Evolutionary conservation across 75 land plant species (phyloP).

Genomic region (Adiantum capillusveneris): DNA sequence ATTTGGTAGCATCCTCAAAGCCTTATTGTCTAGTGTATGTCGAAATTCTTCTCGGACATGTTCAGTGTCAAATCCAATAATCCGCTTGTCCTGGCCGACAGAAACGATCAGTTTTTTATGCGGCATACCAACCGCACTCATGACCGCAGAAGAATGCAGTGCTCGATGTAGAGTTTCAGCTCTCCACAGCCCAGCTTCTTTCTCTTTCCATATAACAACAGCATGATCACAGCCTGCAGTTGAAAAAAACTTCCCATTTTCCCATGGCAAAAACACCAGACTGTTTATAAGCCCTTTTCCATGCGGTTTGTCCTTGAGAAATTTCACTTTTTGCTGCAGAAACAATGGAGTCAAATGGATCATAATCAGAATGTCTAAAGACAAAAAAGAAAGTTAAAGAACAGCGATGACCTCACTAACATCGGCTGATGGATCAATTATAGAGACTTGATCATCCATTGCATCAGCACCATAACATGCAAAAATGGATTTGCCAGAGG

Average conservation of each 20-base stretch:
- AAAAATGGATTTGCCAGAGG: slow-evolving; percentile 15
- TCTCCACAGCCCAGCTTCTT: slow-evolving; percentile 51
- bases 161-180: slow-evolving; percentile 61
- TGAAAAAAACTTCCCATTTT: slow-evolving; percentile 40
- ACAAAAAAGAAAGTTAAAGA: not conserved
- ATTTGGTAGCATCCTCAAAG: slow-evolving; percentile 79
- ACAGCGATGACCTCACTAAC: not conserved
- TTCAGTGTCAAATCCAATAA: slow-evolving; percentile 59
- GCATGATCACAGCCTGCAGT: slow-evolving; percentile 93
- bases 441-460: slow-evolving; percentile 18
- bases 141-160: slow-evolving; percentile 79
- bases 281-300: slow-evolving; percentile 66
- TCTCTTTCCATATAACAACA: slow-evolving; percentile 69
- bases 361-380: not conserved
- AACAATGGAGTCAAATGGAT: not conserved
- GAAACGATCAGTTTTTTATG: slow-evolving; percentile 56
- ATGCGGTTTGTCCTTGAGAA: slow-evolving; percentile 69
- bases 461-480: slow-evolving; percentile 21
- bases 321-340: slow-evolving; percentile 54
- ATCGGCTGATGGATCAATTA: slow-evolving; percentile 2
- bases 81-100: slow-evolving; percentile 74
- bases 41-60: slow-evolving; percentile 53
- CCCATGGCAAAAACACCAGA: slow-evolving; percentile 79
- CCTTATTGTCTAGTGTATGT: slow-evolving; percentile 70
- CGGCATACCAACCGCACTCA: slow-evolving; percentile 80